These are phyloP conservation scores for Botrytis elliptica DNA, from an alignment of 2,329 filamentous ascomycete species.

Conservation along the genomic window DNA sequence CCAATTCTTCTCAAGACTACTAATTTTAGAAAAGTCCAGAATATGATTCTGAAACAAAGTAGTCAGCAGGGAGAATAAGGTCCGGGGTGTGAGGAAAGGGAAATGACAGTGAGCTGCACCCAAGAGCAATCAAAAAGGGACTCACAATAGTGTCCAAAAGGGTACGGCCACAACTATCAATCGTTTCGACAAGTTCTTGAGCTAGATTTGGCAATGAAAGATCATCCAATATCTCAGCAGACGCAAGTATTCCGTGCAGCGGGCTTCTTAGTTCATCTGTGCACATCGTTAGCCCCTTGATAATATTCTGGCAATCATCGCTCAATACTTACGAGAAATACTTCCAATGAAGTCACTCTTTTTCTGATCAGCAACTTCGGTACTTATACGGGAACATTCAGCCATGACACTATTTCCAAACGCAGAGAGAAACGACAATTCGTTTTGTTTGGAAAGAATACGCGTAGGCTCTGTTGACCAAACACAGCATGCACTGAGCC, in stretches of 20 bases:
- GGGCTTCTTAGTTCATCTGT: conserved; percentile 37
- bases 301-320: background rate
- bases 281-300: background rate
- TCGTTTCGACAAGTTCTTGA: conserved; percentile 39
- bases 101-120: background rate
- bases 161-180: conserved; percentile 42
- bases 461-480: conserved; percentile 42
- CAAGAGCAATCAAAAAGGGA: background rate
- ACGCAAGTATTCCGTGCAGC: conserved; percentile 56
- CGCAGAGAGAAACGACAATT: conserved; percentile 43
- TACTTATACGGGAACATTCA: conserved; percentile 54
- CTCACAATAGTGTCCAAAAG: conserved; percentile 43
- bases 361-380: conserved; percentile 50
- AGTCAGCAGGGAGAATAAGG: background rate
- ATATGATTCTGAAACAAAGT: conserved; percentile 40
- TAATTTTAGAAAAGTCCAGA: conserved; percentile 45
- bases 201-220: conserved; percentile 39
- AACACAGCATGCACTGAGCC: conserved; percentile 51
- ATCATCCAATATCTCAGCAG: conserved; percentile 50
- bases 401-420: conserved; percentile 54
- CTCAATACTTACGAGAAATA: conserved; percentile 56
- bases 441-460: conserved; percentile 40
- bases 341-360: conserved; percentile 60
- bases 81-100: background rate
- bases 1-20: conserved; percentile 39